These are phyloP conservation scores for Erodium trifolium DNA, from an alignment of 441 rosid genomes.

Conservation along the genomic window DNA sequence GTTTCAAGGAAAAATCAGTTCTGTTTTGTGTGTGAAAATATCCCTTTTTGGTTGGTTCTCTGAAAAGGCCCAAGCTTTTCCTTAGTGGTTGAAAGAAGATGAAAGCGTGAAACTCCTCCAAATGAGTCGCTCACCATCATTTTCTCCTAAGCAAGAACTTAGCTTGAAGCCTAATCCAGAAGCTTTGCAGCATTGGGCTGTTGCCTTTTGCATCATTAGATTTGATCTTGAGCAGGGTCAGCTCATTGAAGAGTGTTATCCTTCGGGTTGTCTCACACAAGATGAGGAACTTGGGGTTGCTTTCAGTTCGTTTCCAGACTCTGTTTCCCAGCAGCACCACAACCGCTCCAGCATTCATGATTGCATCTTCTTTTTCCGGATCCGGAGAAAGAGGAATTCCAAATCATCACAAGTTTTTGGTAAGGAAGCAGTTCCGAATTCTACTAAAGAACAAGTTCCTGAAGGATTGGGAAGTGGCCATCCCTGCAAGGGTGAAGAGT, in stretches of 20 bases:
- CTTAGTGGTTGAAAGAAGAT: neutral
- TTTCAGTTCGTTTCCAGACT: constrained; percentile 90
- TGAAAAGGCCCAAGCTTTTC: neutral
- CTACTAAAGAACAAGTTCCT: constrained; percentile 19
- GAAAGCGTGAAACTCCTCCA: constrained; percentile 19
- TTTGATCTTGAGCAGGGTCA: constrained; percentile 99
- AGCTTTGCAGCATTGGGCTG: constrained; percentile 65
- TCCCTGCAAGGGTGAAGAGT: constrained; percentile 24
- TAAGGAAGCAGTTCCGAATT: constrained; percentile 24
- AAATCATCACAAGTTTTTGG: constrained; percentile 27
- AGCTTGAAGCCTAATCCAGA: constrained; percentile 58
- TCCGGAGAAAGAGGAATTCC: constrained; percentile 38
- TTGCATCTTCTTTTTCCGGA: constrained; percentile 92
- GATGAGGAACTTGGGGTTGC: constrained; percentile 92
- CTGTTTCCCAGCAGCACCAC: constrained; percentile 76
- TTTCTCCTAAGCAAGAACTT: constrained; percentile 64
- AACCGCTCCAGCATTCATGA: constrained; percentile 88
- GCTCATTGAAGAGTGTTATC: constrained; percentile 88
- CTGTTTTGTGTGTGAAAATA: neutral
- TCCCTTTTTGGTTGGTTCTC: neutral
- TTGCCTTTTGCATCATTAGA: constrained; percentile 77
- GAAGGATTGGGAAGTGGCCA: constrained; percentile 17
- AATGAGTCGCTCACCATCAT: constrained; percentile 89
- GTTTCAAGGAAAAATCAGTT: neutral
- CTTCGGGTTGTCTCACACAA: constrained; percentile 53